Percentiles rank a stretch among this genome's conserved stretches.
phyloP scores from a whole-genome alignment of 2,329 filamentous ascomycete genomes.

The Ascosphaera aggregata region DNA sequence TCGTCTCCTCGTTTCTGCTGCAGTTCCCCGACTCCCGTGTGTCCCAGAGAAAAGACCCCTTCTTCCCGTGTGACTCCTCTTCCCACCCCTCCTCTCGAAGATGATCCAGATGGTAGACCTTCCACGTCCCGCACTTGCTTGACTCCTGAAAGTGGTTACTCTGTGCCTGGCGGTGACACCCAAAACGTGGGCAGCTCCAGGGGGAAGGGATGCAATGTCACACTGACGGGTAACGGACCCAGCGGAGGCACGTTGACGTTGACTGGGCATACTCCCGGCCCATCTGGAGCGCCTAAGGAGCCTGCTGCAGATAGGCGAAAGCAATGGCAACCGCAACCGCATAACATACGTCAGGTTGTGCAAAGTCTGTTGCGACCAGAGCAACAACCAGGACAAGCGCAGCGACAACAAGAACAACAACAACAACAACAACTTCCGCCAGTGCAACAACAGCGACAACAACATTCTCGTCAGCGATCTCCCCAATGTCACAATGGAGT shows the following conservation, averaged over 20 bases:
- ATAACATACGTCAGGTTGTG: not conserved
- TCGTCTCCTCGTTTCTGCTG: too few species aligned
- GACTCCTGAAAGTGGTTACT: too few species aligned
- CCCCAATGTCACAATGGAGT: too few species aligned
- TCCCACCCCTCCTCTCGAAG: not conserved
- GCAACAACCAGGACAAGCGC: not conserved
- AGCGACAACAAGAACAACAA: not conserved
- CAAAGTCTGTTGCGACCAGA: not conserved
- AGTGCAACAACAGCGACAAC: too few species aligned
- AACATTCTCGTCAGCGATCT: too few species aligned
- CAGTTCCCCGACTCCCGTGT: not conserved
- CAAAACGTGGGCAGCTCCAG: not conserved
- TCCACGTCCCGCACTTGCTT: too few species aligned
- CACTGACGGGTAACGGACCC: too few species aligned
- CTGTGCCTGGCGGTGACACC: too few species aligned
- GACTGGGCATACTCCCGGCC: too few species aligned
- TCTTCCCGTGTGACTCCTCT: not conserved
- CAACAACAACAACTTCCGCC: not conserved
- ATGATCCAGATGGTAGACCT: too few species aligned
- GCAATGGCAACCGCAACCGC: not conserved
- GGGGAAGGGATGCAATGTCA: not conserved
- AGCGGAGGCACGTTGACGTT: too few species aligned
- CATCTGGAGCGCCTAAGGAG: not conserved
- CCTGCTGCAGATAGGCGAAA: not conserved
- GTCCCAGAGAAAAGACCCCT: not conserved